A percentile compares a stretch with the other conserved stretches of the same genome.
Evolutionary conservation across 371 early-diverging fungal species (phyloP).

Genomic region (Smittium culicis): DNA sequence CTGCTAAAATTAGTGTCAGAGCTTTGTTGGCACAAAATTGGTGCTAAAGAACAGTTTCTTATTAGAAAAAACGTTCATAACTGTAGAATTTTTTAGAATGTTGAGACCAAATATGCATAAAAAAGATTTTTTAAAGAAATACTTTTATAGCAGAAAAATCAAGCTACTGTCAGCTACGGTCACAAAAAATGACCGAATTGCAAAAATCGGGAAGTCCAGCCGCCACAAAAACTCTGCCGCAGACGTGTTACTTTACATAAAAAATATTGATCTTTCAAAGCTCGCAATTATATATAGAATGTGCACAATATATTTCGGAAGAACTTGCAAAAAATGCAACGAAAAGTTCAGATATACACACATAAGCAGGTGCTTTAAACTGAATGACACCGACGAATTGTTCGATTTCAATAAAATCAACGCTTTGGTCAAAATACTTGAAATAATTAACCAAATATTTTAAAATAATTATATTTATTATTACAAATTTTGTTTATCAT

Average conservation of each 20-base stretch:
- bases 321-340: not conserved
- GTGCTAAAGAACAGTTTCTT: not conserved
- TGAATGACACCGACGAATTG: not conserved
- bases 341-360: not conserved
- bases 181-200: not conserved
- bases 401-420: not conserved
- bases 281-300: not conserved
- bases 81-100: not conserved
- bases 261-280: not conserved
- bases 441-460: no score
- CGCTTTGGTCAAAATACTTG: not conserved
- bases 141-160: not conserved
- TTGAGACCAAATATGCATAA: not conserved
- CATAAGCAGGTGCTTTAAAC: not conserved
- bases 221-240: not conserved
- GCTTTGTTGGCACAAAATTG: not conserved
- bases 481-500: no score
- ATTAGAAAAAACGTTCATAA: not conserved
- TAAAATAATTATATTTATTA: no score
- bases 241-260: slow-evolving; percentile 3
- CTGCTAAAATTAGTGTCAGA: not conserved
- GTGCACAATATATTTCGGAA: not conserved
- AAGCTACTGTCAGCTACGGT: not conserved
- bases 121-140: not conserved
- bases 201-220: not conserved